These are phyloP conservation scores for Sherardia arvensis DNA, from an alignment of 257 asterid species.

Conservation along the genomic window DNA sequence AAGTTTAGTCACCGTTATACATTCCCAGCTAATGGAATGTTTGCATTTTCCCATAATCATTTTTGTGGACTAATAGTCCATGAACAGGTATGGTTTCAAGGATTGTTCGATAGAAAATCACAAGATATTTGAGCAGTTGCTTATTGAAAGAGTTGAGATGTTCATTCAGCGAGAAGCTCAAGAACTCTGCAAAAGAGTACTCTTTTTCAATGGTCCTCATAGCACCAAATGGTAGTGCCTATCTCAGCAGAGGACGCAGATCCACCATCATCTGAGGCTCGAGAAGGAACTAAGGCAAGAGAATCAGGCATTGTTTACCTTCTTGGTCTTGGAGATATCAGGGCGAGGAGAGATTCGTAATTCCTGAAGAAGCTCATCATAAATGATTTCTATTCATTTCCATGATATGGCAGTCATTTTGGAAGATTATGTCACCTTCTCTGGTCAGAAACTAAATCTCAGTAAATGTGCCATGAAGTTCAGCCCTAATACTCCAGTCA, in stretches of 20 bases:
- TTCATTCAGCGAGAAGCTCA: slow-evolving; percentile 94
- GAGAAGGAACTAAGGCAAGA: slow-evolving; percentile 86
- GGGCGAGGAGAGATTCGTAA: slow-evolving; percentile 94
- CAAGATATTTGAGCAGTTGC: slow-evolving; percentile 86
- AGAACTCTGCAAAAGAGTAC: slow-evolving; percentile 54
- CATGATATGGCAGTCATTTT: no score
- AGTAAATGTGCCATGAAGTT: no score
- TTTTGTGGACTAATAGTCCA: no score
- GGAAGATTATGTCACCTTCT: no score
- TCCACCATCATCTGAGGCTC: slow-evolving; percentile 39
- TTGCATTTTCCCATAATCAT: not conserved
- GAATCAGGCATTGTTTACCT: slow-evolving; percentile 88
- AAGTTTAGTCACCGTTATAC: no score
- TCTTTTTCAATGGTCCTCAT: slow-evolving; percentile 58
- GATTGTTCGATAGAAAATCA: slow-evolving; percentile 89
- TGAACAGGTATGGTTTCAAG: slow-evolving; percentile 91
- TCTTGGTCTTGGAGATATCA: slow-evolving; percentile 81
- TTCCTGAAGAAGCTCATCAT: slow-evolving; percentile 82
- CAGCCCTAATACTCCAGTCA: no score
- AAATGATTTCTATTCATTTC: slow-evolving; percentile 78
- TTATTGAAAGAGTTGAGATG: slow-evolving; percentile 87
- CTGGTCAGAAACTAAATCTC: no score
- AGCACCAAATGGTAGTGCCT: slow-evolving; percentile 90
- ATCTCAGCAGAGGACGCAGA: slow-evolving; percentile 47
- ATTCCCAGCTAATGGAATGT: not conserved